Conservation (phyloP, 768 basidiomycete species). For the Calocybe gangraenosa region DNA sequence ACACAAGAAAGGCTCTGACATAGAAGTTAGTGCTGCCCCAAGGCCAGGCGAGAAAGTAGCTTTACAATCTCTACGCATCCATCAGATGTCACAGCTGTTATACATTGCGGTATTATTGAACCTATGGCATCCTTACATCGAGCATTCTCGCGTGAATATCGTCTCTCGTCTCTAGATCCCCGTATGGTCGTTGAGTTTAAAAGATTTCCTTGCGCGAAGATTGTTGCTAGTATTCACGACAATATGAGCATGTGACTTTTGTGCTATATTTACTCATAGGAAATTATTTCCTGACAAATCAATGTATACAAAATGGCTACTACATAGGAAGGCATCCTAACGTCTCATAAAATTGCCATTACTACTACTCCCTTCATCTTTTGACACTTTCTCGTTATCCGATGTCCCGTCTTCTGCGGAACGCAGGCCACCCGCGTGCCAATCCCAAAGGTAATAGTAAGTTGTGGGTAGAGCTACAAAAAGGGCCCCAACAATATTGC, state of each 20-base stretch:
- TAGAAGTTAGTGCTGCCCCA: constrained; percentile 32
- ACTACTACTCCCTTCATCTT: background rate
- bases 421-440: constrained; percentile 33
- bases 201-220: background rate
- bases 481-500: constrained; percentile 64
- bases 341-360: background rate
- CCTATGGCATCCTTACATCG: background rate
- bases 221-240: background rate
- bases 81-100: background rate
- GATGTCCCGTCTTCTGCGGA: constrained; percentile 32
- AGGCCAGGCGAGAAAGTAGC: constrained; percentile 52
- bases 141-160: background rate
- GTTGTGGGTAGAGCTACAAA: constrained; percentile 60
- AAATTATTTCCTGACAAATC: no score
- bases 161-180: background rate
- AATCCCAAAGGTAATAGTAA: constrained; percentile 61
- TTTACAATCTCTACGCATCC: constrained; percentile 17
- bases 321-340: constrained; percentile 20
- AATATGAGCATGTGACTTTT: no score
- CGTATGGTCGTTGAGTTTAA: background rate
- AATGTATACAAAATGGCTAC: no score
- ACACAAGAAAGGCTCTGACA: constrained; percentile 34
- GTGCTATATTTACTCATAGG: no score
- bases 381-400: background rate
- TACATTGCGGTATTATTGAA: background rate